Evolutionary conservation across 805 yeast species (phyloP).

Genomic region (Myxozyma sirexii): DNA sequence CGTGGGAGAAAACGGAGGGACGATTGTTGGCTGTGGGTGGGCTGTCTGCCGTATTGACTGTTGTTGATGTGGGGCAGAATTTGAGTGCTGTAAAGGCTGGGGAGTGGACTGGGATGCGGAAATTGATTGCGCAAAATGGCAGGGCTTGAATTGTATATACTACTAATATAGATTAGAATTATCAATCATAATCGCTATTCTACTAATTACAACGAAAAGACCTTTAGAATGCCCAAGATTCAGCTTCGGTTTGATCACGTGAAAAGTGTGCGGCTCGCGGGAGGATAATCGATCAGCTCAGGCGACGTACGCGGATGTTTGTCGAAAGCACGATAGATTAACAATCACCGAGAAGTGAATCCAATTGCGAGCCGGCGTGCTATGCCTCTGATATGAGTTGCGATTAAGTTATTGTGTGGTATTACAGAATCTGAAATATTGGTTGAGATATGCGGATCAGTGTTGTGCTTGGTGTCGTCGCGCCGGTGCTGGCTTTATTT

Average conservation of each 20-base stretch:
- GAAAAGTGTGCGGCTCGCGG: too few species aligned
- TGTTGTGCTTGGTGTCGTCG: background rate
- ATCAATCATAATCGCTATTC: too few species aligned
- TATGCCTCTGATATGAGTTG: too few species aligned
- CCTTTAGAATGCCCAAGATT: too few species aligned
- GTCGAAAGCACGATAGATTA: too few species aligned
- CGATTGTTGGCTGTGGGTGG: slow-evolving; percentile 42
- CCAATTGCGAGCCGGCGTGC: too few species aligned
- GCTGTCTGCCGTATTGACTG: slow-evolving; percentile 40
- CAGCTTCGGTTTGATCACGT: background rate
- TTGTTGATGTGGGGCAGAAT: slow-evolving; percentile 38
- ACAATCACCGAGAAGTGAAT: too few species aligned
- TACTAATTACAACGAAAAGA: too few species aligned
- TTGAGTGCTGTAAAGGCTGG: slow-evolving; percentile 26
- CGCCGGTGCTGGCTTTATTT: slow-evolving; percentile 14
- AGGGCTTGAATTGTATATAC: background rate
- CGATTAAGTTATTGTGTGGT: too few species aligned
- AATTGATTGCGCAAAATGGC: slow-evolving; percentile 5
- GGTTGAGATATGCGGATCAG: slow-evolving; percentile 4
- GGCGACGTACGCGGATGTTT: too few species aligned
- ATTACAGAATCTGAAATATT: too few species aligned
- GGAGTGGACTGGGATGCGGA: slow-evolving; percentile 24
- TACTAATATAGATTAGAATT: background rate
- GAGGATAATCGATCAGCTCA: too few species aligned
- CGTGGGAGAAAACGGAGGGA: slow-evolving; percentile 40